These are phyloP conservation scores for Cylindrotheca closterium DNA, from an alignment of 108 stramenopile species.

Conservation along the genomic window DNA sequence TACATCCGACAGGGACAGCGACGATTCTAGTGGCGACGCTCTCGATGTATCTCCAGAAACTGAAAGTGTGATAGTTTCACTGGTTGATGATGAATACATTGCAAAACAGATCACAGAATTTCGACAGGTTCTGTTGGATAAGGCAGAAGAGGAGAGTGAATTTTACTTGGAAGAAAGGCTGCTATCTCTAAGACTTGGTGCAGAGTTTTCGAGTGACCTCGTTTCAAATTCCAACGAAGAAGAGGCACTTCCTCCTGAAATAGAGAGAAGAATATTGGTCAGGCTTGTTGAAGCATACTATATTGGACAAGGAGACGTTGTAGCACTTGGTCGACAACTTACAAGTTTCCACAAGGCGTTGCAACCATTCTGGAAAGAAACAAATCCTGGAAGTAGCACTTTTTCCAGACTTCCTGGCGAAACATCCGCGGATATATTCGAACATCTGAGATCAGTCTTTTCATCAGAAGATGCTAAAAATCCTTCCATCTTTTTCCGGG, in stretches of 20 bases:
- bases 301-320: slow-evolving; percentile 11
- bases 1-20: not conserved
- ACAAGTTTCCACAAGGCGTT: slow-evolving; percentile 1
- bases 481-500: slow-evolving; percentile 17
- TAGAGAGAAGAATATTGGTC: not conserved
- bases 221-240: slow-evolving; percentile 2
- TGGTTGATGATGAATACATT: not conserved
- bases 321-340: slow-evolving; percentile 6
- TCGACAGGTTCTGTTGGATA: not conserved
- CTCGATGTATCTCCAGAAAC: too few species aligned
- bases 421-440: slow-evolving; percentile 4
- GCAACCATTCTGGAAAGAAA: slow-evolving; percentile 5
- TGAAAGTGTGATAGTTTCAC: not conserved
- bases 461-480: not conserved
- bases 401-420: slow-evolving; percentile 6
- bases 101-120: not conserved
- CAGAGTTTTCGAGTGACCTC: slow-evolving; percentile 4
- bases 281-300: slow-evolving; percentile 15
- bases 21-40: too few species aligned
- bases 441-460: slow-evolving; percentile 6
- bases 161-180: slow-evolving; percentile 17
- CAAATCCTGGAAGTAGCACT: not conserved
- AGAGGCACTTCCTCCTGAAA: slow-evolving; percentile 1
- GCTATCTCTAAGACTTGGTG: slow-evolving; percentile 7
- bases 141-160: not conserved